Conservation (phyloP, 225 moss, liverwort and hornwort genomes). For the Neckera pumila region DNA sequence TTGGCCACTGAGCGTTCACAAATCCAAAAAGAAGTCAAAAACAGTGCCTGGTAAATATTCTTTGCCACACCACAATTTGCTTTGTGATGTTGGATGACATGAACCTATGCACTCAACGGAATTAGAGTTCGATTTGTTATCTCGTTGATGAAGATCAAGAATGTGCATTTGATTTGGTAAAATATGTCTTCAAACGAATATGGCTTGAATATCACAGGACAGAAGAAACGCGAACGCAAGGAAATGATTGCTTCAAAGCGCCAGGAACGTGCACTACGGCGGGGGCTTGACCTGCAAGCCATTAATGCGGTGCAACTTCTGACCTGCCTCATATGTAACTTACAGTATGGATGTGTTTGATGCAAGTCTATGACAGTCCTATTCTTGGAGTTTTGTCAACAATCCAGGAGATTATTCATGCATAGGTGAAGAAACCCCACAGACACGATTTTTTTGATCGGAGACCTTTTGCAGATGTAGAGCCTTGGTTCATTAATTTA, state of each 20-base stretch:
- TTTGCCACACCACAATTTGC: not conserved
- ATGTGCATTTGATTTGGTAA: not conserved
- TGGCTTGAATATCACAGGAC: slow-evolving; percentile 29
- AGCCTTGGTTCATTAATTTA: not conserved
- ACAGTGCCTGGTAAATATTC: slow-evolving; percentile 44
- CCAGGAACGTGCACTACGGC: slow-evolving; percentile 47
- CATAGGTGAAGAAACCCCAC: not conserved
- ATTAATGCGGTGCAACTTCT: slow-evolving; percentile 56
- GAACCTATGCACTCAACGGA: not conserved
- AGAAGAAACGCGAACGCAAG: slow-evolving; percentile 69
- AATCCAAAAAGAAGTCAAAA: slow-evolving; percentile 45
- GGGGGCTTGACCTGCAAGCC: slow-evolving; percentile 63
- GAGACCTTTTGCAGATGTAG: not conserved
- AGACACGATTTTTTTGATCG: not conserved
- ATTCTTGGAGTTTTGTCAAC: not conserved
- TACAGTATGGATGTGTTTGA: not conserved
- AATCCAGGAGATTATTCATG: not conserved
- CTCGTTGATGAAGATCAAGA: not conserved
- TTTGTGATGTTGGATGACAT: not conserved
- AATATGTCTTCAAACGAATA: not conserved
- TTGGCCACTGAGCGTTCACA: slow-evolving; percentile 55
- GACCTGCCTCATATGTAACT: slow-evolving; percentile 6
- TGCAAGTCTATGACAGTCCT: not conserved
- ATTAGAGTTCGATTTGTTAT: not conserved
- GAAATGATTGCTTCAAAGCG: slow-evolving; percentile 69